A percentile compares a stretch with the other conserved stretches of the same genome.
Evolutionary conservation across 306 rosid species (phyloP).

Genomic region (Rosa lucieae): DNA sequence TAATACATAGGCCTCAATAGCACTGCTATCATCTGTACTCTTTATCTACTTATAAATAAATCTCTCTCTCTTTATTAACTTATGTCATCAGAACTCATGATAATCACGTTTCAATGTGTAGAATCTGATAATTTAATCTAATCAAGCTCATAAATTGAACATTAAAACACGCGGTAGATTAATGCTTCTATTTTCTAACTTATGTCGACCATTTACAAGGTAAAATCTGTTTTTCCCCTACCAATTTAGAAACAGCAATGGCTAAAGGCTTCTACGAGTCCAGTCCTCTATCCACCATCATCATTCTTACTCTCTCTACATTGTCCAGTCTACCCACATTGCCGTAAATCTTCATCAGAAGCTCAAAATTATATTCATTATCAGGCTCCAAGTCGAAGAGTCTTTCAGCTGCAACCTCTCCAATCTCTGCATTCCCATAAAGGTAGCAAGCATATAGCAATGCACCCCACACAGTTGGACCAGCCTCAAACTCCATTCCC

Average conservation of each 20-base stretch:
- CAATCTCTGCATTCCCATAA: constrained; percentile 55
- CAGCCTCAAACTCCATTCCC: constrained; percentile 56
- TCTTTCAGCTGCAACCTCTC: constrained; percentile 72
- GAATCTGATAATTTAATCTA: not conserved
- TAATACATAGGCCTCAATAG: not conserved
- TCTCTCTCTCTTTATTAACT: not conserved
- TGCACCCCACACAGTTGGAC: constrained; percentile 93
- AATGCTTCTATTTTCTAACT: not conserved
- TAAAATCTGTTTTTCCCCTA: not conserved
- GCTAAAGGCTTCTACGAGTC: constrained; percentile 34
- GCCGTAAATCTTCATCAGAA: constrained; percentile 66
- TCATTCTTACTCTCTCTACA: constrained; percentile 56
- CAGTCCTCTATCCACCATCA: constrained; percentile 75
- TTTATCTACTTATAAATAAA: not conserved
- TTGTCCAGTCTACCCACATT: constrained; percentile 62
- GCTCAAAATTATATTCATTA: constrained; percentile 75
- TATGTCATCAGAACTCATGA: not conserved
- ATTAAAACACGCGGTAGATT: not conserved
- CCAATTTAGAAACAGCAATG: not conserved
- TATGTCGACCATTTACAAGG: not conserved
- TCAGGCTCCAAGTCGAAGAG: constrained; percentile 88
- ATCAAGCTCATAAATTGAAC: not conserved
- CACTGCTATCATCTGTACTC: not conserved
- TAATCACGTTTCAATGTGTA: not conserved
- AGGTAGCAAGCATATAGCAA: constrained; percentile 70